A percentile compares a stretch with the other conserved stretches of the same genome.
These are phyloP conservation scores for Aspergillus hortae DNA, from an alignment of 2,329 filamentous ascomycete species.

Conservation along the genomic window DNA sequence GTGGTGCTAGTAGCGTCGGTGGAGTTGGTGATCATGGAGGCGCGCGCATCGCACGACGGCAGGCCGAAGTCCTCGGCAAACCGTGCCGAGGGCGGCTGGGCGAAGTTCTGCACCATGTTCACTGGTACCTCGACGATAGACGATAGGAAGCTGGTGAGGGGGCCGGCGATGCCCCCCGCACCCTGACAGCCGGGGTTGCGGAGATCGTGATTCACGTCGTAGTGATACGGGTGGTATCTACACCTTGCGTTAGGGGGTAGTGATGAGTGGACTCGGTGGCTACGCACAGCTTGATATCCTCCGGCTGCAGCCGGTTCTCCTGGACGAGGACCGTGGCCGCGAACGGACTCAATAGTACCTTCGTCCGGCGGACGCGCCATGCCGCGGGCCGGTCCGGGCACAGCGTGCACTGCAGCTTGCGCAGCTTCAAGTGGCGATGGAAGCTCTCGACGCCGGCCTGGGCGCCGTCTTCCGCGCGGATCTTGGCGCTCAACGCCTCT, in stretches of 20 bases:
- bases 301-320: conserved; percentile 60
- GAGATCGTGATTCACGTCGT: conserved; percentile 65
- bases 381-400: conserved; percentile 64
- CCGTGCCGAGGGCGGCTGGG: conserved; percentile 1
- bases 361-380: conserved; percentile 67
- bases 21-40: background rate
- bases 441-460: conserved; percentile 63
- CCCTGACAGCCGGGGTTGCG: conserved; percentile 54
- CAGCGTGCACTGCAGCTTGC: conserved; percentile 64
- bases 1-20: background rate
- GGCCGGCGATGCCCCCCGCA: conserved; percentile 70
- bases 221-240: conserved; percentile 56
- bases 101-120: conserved; percentile 38
- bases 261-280: too few relatives aligned
- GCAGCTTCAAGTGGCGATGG: conserved; percentile 61
- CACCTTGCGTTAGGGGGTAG: background rate
- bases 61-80: conserved; percentile 9
- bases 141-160: conserved; percentile 72
- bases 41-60: conserved; percentile 3
- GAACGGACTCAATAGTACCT: conserved; percentile 65
- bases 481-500: conserved; percentile 57
- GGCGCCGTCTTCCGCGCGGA: conserved; percentile 61
- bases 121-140: conserved; percentile 70
- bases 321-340: conserved; percentile 65
- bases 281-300: conserved; percentile 66